These are phyloP conservation scores for Prunus yedoensis DNA, from an alignment of 331 rosid genomes.

Conservation along the genomic window DNA sequence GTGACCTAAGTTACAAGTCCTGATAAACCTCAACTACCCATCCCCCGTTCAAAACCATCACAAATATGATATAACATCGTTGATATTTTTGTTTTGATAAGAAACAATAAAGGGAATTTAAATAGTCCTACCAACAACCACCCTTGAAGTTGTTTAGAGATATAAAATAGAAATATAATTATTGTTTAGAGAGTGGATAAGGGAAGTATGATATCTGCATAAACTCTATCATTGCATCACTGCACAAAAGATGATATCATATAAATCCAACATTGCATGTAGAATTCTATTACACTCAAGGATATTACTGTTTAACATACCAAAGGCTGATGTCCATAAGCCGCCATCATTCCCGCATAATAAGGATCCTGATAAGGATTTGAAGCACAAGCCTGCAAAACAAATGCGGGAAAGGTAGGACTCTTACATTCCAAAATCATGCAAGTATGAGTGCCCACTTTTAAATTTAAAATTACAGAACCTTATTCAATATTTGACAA, in stretches of 20 bases:
- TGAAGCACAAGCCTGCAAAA: conserved; percentile 83
- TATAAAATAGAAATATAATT: not conserved
- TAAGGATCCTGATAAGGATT: conserved; percentile 88
- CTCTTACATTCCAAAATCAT: conserved; percentile 30
- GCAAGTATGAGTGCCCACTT: conserved; percentile 13
- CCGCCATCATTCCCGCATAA: conserved; percentile 84
- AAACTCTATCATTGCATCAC: not conserved
- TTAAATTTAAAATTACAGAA: conserved; percentile 18
- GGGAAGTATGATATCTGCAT: not conserved
- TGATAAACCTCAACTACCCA: not conserved
- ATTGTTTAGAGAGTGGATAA: not conserved
- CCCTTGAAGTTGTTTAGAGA: not conserved
- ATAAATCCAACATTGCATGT: not conserved
- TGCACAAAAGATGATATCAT: not conserved
- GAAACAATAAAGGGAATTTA: not conserved
- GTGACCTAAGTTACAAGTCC: not conserved
- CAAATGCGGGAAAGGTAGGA: conserved; percentile 32
- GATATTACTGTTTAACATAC: conserved; percentile 40
- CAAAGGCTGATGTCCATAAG: conserved; percentile 83
- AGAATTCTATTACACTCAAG: not conserved
- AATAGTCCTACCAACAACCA: not conserved
- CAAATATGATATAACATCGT: not conserved
- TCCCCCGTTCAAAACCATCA: not conserved
- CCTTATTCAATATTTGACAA: conserved; percentile 10
- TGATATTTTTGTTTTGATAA: not conserved